Percentiles rank a stretch among this genome's conserved stretches.
phyloP scores from a whole-genome alignment of 257 asterid genomes.

The Ligustrum vulgare region DNA sequence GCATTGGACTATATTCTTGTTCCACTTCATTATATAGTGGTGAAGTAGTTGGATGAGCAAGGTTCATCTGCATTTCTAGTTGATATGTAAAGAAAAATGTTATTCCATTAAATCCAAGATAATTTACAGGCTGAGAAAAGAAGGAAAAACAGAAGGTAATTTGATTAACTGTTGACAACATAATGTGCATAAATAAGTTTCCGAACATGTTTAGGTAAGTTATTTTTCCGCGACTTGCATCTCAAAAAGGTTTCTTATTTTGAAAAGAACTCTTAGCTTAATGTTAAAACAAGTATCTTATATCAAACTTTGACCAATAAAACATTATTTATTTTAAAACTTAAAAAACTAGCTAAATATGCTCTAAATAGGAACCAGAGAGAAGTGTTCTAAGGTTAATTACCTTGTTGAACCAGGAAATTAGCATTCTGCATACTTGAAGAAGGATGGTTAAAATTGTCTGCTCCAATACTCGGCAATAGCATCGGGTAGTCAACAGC shows the following conservation, averaged over 20 bases:
- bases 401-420: constrained; percentile 57
- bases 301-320: too few relatives aligned
- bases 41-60: constrained; percentile 34
- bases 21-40: constrained; percentile 31
- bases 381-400: background rate
- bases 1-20: constrained; percentile 36
- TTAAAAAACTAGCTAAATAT: too few relatives aligned
- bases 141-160: too few relatives aligned
- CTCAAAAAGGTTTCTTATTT: too few relatives aligned
- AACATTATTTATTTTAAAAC: too few relatives aligned
- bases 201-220: too few relatives aligned
- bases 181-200: too few relatives aligned
- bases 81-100: constrained; percentile 34
- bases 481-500: constrained; percentile 36
- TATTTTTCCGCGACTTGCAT: too few relatives aligned
- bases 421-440: constrained; percentile 32
- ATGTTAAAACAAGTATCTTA: too few relatives aligned
- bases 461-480: constrained; percentile 34
- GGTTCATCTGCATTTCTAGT: constrained; percentile 33
- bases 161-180: too few relatives aligned
- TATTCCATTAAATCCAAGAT: background rate
- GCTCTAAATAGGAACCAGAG: too few relatives aligned
- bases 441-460: constrained; percentile 32
- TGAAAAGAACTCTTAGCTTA: too few relatives aligned
- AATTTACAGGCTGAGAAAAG: constrained; percentile 1